Base-by-base conservation (phyloP, 2,329 filamentous ascomycete genomes). In the Cadophora sp. region DNA sequence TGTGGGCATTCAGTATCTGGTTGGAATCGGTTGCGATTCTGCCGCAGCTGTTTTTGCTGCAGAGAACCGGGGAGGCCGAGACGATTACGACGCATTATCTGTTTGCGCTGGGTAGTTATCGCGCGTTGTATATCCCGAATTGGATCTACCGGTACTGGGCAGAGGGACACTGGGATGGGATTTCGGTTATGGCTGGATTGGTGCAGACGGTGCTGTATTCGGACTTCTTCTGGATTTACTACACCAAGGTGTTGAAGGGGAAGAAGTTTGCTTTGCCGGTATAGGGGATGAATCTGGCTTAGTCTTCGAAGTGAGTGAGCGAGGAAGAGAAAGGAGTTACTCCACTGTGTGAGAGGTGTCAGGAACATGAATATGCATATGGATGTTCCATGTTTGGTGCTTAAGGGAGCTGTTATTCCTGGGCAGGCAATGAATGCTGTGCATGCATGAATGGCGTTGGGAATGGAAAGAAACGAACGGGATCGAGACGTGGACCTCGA, bases 151-250 rank as follows among this genome's bases (percentile, higher is more conserved):
- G 96, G 66, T 98, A 95, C 82, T 87, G 92, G 74, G 86, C 87
- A 62, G 94, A 97, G 80, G 84, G 87, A 62, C 91, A 93, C 79
- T 91, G 91, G 74, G 94, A 98, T 79, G 92, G 90, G 72, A 97
- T 97, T 74, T 91, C 94, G 24, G 91, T 97, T 62, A 78, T 96
- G 71, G 96, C 97, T 3, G 96, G 96, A 14, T 86, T 98, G 66
- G 83, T 98, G 72, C 96, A 99, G 85, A 99, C 96, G 0, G 83
- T 99, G 60, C 85, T 99, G 68, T 99, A 99, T 84, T 97, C 93
- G 72, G 96, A 99, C 83, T 99, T 99, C 84, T 99, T 99, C 87
- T 99, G 94, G 86, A 95, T 99, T 77, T 99, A 99, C 84, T 99
- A 97, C 83, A 97, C 91, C 69, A 98, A 97, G 89, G 91, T 95